Evolutionary conservation across 176 grass and related monocot genomes (phyloP), one percentile per base, ranked within the genome.

Genomic region (Rhipidocladum racemiflorum): DNA sequence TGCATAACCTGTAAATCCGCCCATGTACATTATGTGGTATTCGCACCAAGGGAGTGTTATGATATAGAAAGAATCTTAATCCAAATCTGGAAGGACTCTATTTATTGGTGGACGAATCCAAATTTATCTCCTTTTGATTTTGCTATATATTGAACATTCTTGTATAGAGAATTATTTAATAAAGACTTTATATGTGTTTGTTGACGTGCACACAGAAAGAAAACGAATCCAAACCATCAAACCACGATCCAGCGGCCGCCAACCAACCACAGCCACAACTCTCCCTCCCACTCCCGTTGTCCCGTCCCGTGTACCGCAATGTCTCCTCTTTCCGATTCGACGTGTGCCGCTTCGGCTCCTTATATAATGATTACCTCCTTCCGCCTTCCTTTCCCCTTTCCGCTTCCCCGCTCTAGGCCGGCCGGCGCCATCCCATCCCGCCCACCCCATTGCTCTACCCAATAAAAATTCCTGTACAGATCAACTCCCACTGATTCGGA

Each of bases 381-480:
- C 39, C 4, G n/a, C 0, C 7, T 40, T 43, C 12, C 44, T 38
- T 40, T 57, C 27, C 38, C 59, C 72, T 25, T 54, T 71, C 74
- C 61, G 6, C 29, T 79, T 43, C 61, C 32, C 35, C 35, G 23
- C 54, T 61, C 66, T 39, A 44, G 70, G 55, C 40, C 72, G 74
- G 81, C 59, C 44, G 68, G 68, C 46, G 56, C 66, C 68, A 28
- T 2, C 65, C 57, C 63, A 1, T 5, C 54, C 65, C 59, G 10
- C 66, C 70, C 76, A 20, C 29, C 25, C 71, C 28, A 44, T 61
- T 57, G 59, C 24, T 77, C 21, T 70, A 72, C 68, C 83, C 79
- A 90, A 86, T 86, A 86, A 86, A 57, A 83, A 13, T 21, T 25
- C 83, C 45, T 30, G 44, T 29, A 32, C 83, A 77, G 68, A 90